Conservation (phyloP, 495 filamentous ascomycete species). For the Penicillium waksmanii region DNA sequence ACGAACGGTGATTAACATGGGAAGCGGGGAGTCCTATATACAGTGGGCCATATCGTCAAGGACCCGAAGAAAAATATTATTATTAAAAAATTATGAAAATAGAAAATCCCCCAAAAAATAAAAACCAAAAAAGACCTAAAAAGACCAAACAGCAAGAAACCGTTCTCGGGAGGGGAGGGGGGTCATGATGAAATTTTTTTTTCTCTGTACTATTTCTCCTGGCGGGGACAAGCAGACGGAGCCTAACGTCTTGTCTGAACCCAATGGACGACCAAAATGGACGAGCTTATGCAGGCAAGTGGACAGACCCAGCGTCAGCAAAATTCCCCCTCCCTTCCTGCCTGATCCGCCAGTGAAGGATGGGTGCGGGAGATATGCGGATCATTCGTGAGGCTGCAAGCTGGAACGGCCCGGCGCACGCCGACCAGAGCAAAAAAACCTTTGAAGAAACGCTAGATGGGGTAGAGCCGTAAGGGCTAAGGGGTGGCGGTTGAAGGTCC, state of each 20-base stretch:
- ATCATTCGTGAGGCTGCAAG: conserved; percentile 56
- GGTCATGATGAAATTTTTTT: conserved; percentile 12
- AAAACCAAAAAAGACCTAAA: conserved; percentile 4
- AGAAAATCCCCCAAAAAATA: conserved; percentile 5
- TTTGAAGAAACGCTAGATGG: conserved; percentile 48
- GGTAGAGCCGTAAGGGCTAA: conserved; percentile 22
- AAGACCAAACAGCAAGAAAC: conserved; percentile 10
- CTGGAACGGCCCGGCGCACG: conserved; percentile 57
- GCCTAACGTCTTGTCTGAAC: conserved; percentile 44
- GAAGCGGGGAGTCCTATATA: conserved; percentile 50
- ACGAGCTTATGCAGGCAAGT: conserved; percentile 46
- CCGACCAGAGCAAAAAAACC: conserved; percentile 38
- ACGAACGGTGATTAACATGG: conserved; percentile 37
- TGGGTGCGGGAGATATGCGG: conserved; percentile 47
- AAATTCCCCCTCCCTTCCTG: conserved; percentile 31
- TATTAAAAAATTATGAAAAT: conserved; percentile 5
- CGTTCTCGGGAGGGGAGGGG: conserved; percentile 21
- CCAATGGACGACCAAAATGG: conserved; percentile 25
- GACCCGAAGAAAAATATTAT: conserved; percentile 22
- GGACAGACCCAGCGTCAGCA: conserved; percentile 45
- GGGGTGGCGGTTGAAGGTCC: conserved; percentile 1
- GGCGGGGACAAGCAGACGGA: conserved; percentile 36
- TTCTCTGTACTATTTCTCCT: conserved; percentile 15
- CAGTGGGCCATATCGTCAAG: conserved; percentile 43
- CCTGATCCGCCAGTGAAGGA: conserved; percentile 44